phyloP scores from a whole-genome alignment of 208 protist genomes.

The Trypanosoma platydactyli region DNA sequence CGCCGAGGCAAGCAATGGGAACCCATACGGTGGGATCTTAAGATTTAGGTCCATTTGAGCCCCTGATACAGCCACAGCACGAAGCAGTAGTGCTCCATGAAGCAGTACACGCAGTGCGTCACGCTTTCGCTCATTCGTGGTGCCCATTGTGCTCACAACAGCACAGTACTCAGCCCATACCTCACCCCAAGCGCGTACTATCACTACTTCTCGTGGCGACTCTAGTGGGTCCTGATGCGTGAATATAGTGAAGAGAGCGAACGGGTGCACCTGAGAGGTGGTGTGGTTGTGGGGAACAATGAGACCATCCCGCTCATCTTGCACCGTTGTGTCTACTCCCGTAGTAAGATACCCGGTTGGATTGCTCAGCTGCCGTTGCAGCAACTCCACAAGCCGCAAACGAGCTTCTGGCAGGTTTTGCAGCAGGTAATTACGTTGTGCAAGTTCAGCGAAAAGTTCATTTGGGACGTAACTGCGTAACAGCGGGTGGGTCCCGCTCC shows the following conservation, averaged over 20 bases:
- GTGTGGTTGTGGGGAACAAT: conserved; percentile 71
- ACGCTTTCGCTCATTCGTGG: conserved; percentile 67
- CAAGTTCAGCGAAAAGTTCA: conserved; percentile 79
- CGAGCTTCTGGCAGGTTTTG: conserved; percentile 59
- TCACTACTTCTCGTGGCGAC: conserved; percentile 39
- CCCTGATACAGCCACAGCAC: conserved; percentile 67
- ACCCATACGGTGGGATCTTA: conserved; percentile 77
- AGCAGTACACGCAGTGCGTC: conserved; percentile 79
- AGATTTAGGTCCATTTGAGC: conserved; percentile 73
- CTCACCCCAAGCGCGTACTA: conserved; percentile 82
- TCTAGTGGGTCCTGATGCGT: conserved; percentile 70
- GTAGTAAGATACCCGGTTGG: conserved; percentile 70
- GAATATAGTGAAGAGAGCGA: conserved; percentile 81
- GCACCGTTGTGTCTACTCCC: conserved; percentile 60
- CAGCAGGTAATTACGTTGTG: conserved; percentile 63
- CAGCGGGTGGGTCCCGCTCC: conserved; percentile 35
- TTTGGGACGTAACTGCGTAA: conserved; percentile 60
- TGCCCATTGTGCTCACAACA: conserved; percentile 57
- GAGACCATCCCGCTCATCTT: conserved; percentile 67
- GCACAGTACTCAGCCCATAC: conserved; percentile 83
- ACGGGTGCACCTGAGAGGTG: conserved; percentile 75
- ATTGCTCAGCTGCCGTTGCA: conserved; percentile 83
- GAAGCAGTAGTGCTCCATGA: conserved; percentile 75
- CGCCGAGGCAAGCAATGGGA: conserved; percentile 72
- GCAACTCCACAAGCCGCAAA: conserved; percentile 72